Conservation (phyloP, 73 alveolate genomes). For the Symbiodinium natans region DNA sequence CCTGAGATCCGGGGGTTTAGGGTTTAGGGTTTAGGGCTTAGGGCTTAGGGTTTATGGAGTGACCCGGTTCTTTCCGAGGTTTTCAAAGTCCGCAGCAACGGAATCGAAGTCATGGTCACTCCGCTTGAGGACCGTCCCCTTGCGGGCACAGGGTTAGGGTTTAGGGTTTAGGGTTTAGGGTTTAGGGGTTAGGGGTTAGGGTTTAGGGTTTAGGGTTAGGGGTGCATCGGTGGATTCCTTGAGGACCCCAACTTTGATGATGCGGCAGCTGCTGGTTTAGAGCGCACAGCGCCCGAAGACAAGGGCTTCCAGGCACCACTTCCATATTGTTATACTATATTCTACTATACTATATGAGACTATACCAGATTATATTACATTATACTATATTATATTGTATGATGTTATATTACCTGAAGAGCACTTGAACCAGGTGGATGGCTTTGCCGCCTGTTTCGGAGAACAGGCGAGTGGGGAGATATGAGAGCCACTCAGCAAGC, state of each 20-base stretch:
- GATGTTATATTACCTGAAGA: background rate
- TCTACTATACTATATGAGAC: no score
- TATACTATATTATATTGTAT: no score
- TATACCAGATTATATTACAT: no score
- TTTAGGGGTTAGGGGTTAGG: no score
- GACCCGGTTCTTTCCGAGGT: background rate
- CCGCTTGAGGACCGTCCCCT: slow-evolving; percentile 1
- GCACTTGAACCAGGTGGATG: slow-evolving; percentile 20
- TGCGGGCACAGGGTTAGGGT: no score
- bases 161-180: no score
- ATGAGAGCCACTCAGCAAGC: no score
- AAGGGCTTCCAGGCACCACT: slow-evolving; percentile 20
- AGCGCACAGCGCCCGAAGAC: slow-evolving; percentile 43
- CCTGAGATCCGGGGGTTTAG: no score
- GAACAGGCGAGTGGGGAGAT: slow-evolving; percentile 42
- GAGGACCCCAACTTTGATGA: slow-evolving; percentile 89
- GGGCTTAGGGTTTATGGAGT: background rate
- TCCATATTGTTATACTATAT: no score
- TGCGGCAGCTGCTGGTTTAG: slow-evolving; percentile 69
- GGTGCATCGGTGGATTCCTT: no score
- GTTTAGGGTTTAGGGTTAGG: no score
- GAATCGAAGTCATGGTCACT: slow-evolving; percentile 50
- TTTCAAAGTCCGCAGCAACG: slow-evolving; percentile 57
- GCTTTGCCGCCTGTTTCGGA: slow-evolving; percentile 59
- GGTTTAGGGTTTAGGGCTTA: background rate